Conservation (phyloP, 352 stramenopile genomes). For the Globisporangium paddicum region DNA sequence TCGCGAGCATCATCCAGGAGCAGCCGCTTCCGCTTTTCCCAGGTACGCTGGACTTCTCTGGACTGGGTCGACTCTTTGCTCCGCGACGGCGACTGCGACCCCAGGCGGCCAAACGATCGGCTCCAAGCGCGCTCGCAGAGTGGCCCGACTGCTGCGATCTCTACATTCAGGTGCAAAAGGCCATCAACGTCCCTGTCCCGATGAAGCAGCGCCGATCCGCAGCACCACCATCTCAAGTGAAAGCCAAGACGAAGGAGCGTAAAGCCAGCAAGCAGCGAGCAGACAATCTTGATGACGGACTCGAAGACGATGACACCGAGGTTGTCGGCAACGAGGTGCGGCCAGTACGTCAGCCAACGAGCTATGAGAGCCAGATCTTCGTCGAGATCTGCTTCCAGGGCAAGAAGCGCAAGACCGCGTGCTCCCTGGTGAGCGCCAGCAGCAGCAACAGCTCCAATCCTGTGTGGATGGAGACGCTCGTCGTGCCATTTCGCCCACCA, state of each 20-base stretch:
- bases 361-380: constrained; percentile 51
- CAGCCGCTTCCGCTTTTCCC: constrained; percentile 76
- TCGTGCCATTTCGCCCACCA: constrained; percentile 81
- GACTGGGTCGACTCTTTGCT: constrained; percentile 49
- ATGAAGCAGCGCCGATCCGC: constrained; percentile 18
- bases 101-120: constrained; percentile 19
- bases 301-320: background rate
- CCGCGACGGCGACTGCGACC: constrained; percentile 46
- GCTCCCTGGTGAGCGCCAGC: constrained; percentile 25
- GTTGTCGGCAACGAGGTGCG: background rate
- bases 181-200: constrained; percentile 66
- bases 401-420: constrained; percentile 60
- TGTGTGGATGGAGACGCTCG: constrained; percentile 92
- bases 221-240: constrained; percentile 1
- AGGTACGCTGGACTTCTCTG: constrained; percentile 54
- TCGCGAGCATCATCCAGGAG: constrained; percentile 82
- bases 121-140: constrained; percentile 28
- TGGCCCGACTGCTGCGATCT: constrained; percentile 65
- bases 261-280: background rate
- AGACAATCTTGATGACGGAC: background rate
- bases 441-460: constrained; percentile 33
- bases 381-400: constrained; percentile 85
- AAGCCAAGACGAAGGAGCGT: background rate
- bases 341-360: background rate
- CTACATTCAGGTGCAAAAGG: constrained; percentile 83